Percentiles rank a stretch among this genome's conserved stretches.
Conservation (phyloP, 2,329 filamentous ascomycete species). For the Didymella keratinophila region DNA sequence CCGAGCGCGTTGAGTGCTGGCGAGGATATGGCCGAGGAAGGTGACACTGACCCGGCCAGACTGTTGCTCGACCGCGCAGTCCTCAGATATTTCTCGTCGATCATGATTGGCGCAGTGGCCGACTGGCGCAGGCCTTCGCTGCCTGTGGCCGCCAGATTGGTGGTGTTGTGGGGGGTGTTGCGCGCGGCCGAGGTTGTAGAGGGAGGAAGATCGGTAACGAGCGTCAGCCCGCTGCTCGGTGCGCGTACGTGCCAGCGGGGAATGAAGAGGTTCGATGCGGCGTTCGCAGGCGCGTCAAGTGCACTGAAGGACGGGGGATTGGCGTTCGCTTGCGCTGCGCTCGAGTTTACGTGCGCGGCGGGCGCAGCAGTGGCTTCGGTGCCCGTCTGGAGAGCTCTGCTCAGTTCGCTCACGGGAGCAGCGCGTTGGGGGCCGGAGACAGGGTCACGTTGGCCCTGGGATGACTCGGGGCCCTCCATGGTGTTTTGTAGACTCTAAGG, state of each 20-base stretch:
- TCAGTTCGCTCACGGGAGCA: conserved; percentile 22
- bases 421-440: conserved; percentile 27
- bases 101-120: conserved; percentile 50
- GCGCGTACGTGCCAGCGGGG: conserved; percentile 38
- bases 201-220: conserved; percentile 45
- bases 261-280: conserved; percentile 32
- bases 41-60: conserved; percentile 55
- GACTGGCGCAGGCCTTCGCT: conserved; percentile 42
- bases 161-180: conserved; percentile 33
- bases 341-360: conserved; percentile 11
- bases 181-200: conserved; percentile 32
- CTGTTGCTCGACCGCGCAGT: conserved; percentile 54
- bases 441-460: conserved; percentile 20
- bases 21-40: conserved; percentile 56
- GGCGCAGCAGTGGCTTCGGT: conserved; percentile 7
- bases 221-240: conserved; percentile 34
- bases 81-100: conserved; percentile 48
- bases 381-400: conserved; percentile 15
- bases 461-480: conserved; percentile 43
- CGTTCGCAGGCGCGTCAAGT: conserved; percentile 31
- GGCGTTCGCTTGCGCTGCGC: conserved; percentile 12
- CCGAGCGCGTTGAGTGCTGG: conserved; percentile 58
- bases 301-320: conserved; percentile 12
- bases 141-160: conserved; percentile 44
- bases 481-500: conserved; percentile 33